Evolutionary conservation across 2,329 filamentous ascomycete genomes (phyloP).

Genomic region (Sporothrix pallida): DNA sequence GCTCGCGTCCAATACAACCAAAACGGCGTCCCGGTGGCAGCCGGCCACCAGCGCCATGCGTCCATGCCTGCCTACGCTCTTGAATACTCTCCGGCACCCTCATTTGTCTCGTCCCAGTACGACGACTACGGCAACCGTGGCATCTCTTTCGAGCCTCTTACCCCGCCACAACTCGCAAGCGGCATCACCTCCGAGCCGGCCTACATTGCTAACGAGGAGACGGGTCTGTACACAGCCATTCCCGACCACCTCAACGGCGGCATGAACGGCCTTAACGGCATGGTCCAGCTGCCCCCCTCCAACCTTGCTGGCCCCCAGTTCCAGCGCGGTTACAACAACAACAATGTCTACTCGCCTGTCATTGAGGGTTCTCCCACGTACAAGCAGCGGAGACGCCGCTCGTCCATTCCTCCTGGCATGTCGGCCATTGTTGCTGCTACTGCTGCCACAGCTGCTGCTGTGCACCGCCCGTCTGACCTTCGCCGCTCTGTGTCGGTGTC

Average conservation of each 20-base stretch:
- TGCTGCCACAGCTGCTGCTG: constrained; percentile 51
- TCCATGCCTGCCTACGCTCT: constrained; percentile 97
- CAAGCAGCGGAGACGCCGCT: constrained; percentile 93
- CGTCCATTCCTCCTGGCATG: constrained; percentile 84
- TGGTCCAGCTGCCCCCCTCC: constrained; percentile 89
- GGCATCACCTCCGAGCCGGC: constrained; percentile 85
- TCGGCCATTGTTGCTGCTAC: constrained; percentile 70
- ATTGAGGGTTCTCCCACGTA: constrained; percentile 98
- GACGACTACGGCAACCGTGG: constrained; percentile 97
- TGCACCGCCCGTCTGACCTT: constrained; percentile 83
- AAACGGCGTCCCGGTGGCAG: constrained; percentile 82
- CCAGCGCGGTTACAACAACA: constrained; percentile 71
- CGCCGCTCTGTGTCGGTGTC: constrained; percentile 89
- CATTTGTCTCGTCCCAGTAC: constrained; percentile 97
- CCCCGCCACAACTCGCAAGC: constrained; percentile 87
- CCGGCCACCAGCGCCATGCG: constrained; percentile 87
- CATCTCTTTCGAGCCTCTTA: constrained; percentile 95
- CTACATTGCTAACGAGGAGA: constrained; percentile 98
- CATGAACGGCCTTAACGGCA: constrained; percentile 78
- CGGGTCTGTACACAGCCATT: constrained; percentile 92
- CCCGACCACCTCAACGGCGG: constrained; percentile 78
- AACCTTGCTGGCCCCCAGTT: constrained; percentile 83
- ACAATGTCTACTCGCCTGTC: constrained; percentile 84
- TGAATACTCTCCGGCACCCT: constrained; percentile 97
- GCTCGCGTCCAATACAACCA: constrained; percentile 86